Conservation (phyloP, 805 yeast genomes). For the Osmozyma mogii region DNA sequence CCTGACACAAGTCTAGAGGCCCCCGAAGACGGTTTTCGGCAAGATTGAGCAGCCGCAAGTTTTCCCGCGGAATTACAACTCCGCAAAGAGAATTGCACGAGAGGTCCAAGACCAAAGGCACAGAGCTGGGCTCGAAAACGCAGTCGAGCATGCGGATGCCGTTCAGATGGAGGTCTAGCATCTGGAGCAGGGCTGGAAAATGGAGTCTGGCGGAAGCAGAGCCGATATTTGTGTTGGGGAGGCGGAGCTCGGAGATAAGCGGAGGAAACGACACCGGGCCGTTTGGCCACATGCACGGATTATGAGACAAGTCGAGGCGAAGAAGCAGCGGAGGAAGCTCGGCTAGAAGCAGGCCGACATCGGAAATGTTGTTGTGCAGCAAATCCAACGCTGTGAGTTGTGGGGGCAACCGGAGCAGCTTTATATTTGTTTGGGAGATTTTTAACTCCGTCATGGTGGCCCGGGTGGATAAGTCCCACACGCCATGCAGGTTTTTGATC, state of each 20-base stretch:
- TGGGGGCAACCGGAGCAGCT: not conserved
- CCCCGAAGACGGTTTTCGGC: slow-evolving; percentile 13
- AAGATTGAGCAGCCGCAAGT: slow-evolving; percentile 10
- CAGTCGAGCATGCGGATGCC: slow-evolving; percentile 9
- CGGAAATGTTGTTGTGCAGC: slow-evolving; percentile 5
- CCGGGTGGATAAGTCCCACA: slow-evolving; percentile 1
- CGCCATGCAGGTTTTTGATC: slow-evolving; percentile 1
- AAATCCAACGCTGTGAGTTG: slow-evolving; percentile 2
- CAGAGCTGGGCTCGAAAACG: slow-evolving; percentile 10
- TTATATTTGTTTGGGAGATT: not conserved
- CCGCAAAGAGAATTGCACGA: slow-evolving; percentile 5
- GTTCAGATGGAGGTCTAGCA: slow-evolving; percentile 14
- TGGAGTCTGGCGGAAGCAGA: slow-evolving; percentile 5
- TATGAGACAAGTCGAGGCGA: slow-evolving; percentile 11
- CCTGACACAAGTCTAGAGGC: slow-evolving; percentile 8
- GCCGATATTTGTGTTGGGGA: slow-evolving; percentile 12
- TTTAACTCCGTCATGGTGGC: not conserved
- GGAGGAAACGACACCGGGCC: slow-evolving; percentile 7
- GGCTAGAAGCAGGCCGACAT: not conserved
- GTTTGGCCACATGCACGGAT: slow-evolving; percentile 13
- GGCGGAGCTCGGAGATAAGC: slow-evolving; percentile 7
- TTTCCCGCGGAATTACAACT: slow-evolving; percentile 2
- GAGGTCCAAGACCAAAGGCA: slow-evolving; percentile 10
- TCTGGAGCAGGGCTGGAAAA: slow-evolving; percentile 11
- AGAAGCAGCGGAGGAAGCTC: slow-evolving; percentile 4